Evolutionary conservation across 306 rosid species (phyloP).

Genomic region (Medicago arabica): DNA sequence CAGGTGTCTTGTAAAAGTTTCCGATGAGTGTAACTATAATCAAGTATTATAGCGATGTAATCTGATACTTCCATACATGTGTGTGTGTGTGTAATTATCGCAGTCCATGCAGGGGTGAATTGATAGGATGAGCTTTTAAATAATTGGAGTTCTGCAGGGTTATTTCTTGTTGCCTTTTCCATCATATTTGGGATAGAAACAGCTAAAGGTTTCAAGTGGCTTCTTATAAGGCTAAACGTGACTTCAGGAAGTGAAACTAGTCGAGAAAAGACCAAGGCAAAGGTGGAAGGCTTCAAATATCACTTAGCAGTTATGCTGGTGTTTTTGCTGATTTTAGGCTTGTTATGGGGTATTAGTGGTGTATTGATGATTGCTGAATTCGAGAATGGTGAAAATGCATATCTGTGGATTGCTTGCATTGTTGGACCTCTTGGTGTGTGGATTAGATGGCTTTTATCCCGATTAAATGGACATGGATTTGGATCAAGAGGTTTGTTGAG

Average conservation of each 20-base stretch:
- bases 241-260: slow-evolving; percentile 28
- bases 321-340: slow-evolving; percentile 51
- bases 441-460: slow-evolving; percentile 78
- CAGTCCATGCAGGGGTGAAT: slow-evolving; percentile 12
- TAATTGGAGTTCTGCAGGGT: slow-evolving; percentile 47
- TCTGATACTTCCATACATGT: neutral
- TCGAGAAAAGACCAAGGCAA: slow-evolving; percentile 40
- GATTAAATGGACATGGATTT: slow-evolving; percentile 69
- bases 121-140: slow-evolving; percentile 24
- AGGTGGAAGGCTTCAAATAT: slow-evolving; percentile 44
- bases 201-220: slow-evolving; percentile 65
- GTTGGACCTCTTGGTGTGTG: slow-evolving; percentile 88
- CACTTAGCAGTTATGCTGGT: slow-evolving; percentile 48
- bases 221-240: slow-evolving; percentile 46
- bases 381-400: slow-evolving; percentile 44
- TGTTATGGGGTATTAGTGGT: slow-evolving; percentile 58
- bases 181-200: slow-evolving; percentile 72
- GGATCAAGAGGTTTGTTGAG: slow-evolving; percentile 55
- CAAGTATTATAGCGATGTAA: neutral
- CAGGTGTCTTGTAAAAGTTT: neutral
- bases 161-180: slow-evolving; percentile 71
- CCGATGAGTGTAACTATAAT: neutral
- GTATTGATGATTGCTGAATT: slow-evolving; percentile 46
- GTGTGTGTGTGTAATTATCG: neutral
- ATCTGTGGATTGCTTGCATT: slow-evolving; percentile 73